These are phyloP conservation scores for Chaetomium sp. DNA, from an alignment of 2,329 filamentous ascomycete genomes.

Conservation along the genomic window DNA sequence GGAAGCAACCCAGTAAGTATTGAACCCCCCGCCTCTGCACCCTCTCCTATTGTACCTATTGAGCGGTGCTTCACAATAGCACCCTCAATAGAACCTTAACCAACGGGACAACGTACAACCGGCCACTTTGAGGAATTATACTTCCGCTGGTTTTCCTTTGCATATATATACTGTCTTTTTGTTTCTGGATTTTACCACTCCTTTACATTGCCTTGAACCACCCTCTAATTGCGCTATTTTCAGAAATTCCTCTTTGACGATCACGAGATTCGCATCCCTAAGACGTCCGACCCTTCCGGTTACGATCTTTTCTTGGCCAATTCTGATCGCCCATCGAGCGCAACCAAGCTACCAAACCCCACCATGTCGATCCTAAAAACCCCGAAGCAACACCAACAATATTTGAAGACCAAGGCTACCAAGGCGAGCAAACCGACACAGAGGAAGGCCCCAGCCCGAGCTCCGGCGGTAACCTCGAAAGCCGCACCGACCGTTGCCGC, in stretches of 20 bases:
- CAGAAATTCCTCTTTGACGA: slow-evolving; percentile 51
- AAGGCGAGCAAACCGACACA: slow-evolving; percentile 26
- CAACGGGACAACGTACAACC: too few species aligned
- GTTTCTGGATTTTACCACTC: not conserved
- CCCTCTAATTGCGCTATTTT: slow-evolving; percentile 6
- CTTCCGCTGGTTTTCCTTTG: not conserved
- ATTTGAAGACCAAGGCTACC: slow-evolving; percentile 26
- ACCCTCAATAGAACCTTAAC: too few species aligned
- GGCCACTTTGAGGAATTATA: not conserved
- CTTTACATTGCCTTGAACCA: not conserved
- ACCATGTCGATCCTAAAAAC: slow-evolving; percentile 46
- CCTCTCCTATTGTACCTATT: slow-evolving; percentile 7
- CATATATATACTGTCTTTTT: not conserved
- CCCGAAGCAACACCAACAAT: slow-evolving; percentile 24
- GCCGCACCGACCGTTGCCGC: slow-evolving; percentile 8
- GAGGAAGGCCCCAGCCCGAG: slow-evolving; percentile 4
- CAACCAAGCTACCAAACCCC: slow-evolving; percentile 43
- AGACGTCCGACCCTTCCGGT: slow-evolving; percentile 38
- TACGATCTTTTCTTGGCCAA: slow-evolving; percentile 53
- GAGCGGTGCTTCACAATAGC: slow-evolving; percentile 14
- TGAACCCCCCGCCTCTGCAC: slow-evolving; percentile 8
- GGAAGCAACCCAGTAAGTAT: slow-evolving; percentile 50
- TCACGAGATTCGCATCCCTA: slow-evolving; percentile 27
- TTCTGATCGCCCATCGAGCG: slow-evolving; percentile 41
- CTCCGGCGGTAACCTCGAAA: not conserved